phyloP scores from a whole-genome alignment of 768 basidiomycete species.

The Boletus eberwhitei region DNA sequence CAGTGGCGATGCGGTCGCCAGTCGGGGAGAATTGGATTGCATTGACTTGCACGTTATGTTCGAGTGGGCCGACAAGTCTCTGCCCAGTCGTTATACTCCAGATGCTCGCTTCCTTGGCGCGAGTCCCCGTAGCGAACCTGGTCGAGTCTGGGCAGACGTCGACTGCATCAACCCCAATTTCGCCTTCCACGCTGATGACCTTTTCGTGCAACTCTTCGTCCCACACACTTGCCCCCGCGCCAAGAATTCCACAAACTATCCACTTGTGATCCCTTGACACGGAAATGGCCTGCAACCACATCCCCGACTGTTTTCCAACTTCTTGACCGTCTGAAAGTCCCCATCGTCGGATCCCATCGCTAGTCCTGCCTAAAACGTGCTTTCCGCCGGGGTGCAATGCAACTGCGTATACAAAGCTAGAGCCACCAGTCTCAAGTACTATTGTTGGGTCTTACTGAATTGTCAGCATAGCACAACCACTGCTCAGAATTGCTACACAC shows the following conservation, averaged over 20 bases:
- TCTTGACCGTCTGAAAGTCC: neutral
- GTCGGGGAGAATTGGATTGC: too few relatives aligned
- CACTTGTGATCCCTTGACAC: neutral
- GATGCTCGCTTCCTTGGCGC: neutral
- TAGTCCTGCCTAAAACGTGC: neutral
- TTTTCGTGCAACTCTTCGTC: neutral
- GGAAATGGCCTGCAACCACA: neutral
- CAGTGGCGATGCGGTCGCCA: too few relatives aligned
- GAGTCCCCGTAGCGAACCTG: neutral
- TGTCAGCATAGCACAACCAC: neutral
- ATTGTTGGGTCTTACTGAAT: neutral
- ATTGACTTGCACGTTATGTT: too few relatives aligned
- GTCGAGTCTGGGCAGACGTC: neutral
- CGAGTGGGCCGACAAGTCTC: neutral
- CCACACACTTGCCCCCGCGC: neutral
- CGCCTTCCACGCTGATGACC: neutral
- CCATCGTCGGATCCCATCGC: neutral
- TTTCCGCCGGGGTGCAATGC: neutral
- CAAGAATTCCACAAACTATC: neutral
- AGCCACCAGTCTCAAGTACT: neutral
- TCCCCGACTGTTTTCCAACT: neutral
- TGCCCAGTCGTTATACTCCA: neutral
- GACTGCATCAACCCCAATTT: neutral
- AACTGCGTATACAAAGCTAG: neutral
- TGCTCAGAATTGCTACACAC: neutral